phyloP scores from a whole-genome alignment of 1,284 basidiomycete species.

The Pseudozyma sp. region DNA sequence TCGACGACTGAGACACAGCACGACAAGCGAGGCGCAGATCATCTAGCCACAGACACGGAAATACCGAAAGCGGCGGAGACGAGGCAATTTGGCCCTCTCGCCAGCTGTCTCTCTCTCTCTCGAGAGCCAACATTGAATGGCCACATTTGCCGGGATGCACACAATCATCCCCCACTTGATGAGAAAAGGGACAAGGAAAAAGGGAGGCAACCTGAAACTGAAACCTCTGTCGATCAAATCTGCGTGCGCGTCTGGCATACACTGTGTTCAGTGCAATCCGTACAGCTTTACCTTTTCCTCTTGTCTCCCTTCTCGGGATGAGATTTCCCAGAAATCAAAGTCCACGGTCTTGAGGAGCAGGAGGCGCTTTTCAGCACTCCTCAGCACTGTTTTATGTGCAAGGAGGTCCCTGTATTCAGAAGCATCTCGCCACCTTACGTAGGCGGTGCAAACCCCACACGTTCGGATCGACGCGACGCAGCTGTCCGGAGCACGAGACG shows the following conservation, averaged over 20 bases:
- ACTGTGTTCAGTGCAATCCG: background rate
- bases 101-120: background rate
- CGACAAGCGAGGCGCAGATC: constrained; percentile 1
- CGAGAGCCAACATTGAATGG: too few relatives aligned
- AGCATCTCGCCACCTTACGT: too few relatives aligned
- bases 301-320: too few relatives aligned
- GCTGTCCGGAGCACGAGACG: background rate
- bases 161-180: background rate
- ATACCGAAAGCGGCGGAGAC: background rate
- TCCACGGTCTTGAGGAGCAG: too few relatives aligned
- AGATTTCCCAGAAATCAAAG: too few relatives aligned
- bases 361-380: too few relatives aligned
- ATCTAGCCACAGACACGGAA: background rate
- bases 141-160: constrained; percentile 5
- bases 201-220: background rate
- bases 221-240: constrained; percentile 12
- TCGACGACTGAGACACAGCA: background rate
- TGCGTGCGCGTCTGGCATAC: background rate
- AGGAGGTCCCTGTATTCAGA: background rate
- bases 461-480: constrained; percentile 9
- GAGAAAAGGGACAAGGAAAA: too few relatives aligned
- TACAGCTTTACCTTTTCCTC: too few relatives aligned
- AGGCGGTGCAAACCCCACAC: background rate
- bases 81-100: background rate
- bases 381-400: background rate